Percentiles rank a stretch among this genome's conserved stretches.
Conservation (phyloP, 805 yeast species). For the Candida anglica region DNA sequence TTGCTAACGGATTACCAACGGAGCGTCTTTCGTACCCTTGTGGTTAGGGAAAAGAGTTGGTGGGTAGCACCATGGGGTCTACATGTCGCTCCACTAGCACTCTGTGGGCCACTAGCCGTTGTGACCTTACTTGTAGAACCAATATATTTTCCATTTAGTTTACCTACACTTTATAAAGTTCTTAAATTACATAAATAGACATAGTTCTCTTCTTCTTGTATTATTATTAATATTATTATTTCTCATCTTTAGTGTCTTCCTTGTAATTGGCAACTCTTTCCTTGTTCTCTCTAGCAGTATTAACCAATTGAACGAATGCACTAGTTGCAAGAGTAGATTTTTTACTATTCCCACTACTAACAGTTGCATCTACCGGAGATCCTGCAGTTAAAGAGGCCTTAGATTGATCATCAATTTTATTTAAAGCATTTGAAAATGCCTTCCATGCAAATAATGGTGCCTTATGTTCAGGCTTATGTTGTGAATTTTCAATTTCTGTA, state of each 20-base stretch:
- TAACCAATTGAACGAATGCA: conserved; percentile 67
- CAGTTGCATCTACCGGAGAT: conserved; percentile 6
- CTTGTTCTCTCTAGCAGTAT: conserved; percentile 61
- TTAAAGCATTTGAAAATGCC: conserved; percentile 20
- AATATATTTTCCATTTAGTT: no score
- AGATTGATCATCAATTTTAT: conserved; percentile 15
- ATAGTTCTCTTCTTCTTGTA: not conserved
- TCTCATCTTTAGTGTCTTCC: conserved; percentile 7
- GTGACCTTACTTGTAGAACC: no score
- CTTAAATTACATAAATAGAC: no score
- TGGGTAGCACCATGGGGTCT: no score
- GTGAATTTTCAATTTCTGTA: conserved; percentile 3
- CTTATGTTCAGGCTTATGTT: conserved; percentile 5
- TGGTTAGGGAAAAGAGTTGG: no score
- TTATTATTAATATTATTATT: not conserved
- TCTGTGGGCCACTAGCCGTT: no score
- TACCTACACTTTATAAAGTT: no score
- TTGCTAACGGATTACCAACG: no score
- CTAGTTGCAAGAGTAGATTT: conserved; percentile 44
- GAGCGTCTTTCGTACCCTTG: no score
- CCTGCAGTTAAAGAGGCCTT: conserved; percentile 17
- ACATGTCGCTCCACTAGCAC: no score
- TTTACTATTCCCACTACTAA: not conserved
- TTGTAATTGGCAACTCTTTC: conserved; percentile 31
- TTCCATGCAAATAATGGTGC: conserved; percentile 25